phyloP scores from a whole-genome alignment of 805 yeast genomes.

The Yarrowia yakushimensis region DNA sequence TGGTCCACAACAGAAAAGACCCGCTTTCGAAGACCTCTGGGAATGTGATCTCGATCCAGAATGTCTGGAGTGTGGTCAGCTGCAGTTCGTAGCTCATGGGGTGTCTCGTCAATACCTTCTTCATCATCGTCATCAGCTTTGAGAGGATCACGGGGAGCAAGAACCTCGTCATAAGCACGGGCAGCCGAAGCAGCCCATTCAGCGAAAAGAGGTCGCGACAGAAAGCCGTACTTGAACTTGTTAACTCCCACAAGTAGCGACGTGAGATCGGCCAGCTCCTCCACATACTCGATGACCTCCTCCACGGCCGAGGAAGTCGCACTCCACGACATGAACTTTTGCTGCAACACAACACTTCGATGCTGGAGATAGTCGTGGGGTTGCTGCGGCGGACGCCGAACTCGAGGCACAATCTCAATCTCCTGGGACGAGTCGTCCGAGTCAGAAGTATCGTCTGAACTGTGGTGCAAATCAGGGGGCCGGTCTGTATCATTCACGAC shows the following conservation, averaged over 20 bases:
- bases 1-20: constrained; percentile 18
- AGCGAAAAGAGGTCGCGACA: constrained; percentile 44
- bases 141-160: constrained; percentile 11
- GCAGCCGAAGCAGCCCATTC: constrained; percentile 27
- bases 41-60: constrained; percentile 10
- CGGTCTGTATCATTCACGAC: not conserved
- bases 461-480: not conserved
- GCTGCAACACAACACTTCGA: constrained; percentile 30
- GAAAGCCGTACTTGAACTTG: constrained; percentile 50
- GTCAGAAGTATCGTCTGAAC: not conserved
- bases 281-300: constrained; percentile 49
- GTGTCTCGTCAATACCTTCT: not conserved
- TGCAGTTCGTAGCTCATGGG: not conserved
- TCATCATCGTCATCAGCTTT: not conserved
- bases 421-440: constrained; percentile 8
- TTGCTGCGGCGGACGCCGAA: not conserved
- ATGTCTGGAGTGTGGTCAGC: not conserved
- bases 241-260: constrained; percentile 48
- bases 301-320: constrained; percentile 50
- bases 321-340: constrained; percentile 48
- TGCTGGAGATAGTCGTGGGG: constrained; percentile 30
- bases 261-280: constrained; percentile 44
- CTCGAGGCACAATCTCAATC: constrained; percentile 5
- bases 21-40: constrained; percentile 9
- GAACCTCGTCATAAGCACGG: constrained; percentile 18